Evolutionary conservation across 208 protist genomes (phyloP).

Genomic region (Crithidia brevicula): DNA sequence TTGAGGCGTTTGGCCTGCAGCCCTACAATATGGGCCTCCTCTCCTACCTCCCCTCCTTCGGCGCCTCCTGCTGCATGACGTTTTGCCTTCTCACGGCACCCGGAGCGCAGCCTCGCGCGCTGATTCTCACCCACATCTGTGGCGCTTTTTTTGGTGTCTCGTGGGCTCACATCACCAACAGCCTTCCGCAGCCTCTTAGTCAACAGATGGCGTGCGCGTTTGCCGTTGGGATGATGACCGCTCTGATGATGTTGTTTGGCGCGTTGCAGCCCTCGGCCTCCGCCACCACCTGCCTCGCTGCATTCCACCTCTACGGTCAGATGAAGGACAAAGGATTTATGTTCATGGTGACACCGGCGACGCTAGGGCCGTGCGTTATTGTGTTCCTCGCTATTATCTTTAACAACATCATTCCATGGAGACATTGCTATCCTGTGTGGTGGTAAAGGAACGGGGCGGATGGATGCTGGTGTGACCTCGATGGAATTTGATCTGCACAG

Average conservation of each 20-base stretch:
- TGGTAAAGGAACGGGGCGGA: conserved; percentile 22
- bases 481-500: too few species aligned
- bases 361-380: conserved; percentile 51
- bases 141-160: conserved; percentile 69
- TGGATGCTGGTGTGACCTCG: too few species aligned
- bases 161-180: conserved; percentile 53
- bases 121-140: conserved; percentile 56
- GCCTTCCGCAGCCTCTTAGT: conserved; percentile 44
- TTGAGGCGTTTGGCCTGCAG: conserved; percentile 55
- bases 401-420: conserved; percentile 71
- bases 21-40: conserved; percentile 47
- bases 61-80: conserved; percentile 60
- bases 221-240: conserved; percentile 53
- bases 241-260: conserved; percentile 52
- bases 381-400: conserved; percentile 51
- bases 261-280: conserved; percentile 71
- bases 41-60: conserved; percentile 66
- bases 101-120: conserved; percentile 57
- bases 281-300: conserved; percentile 67
- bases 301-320: conserved; percentile 54
- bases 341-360: conserved; percentile 59
- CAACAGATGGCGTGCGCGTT: conserved; percentile 65
- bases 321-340: conserved; percentile 69
- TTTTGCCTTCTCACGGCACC: conserved; percentile 58
- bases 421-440: conserved; percentile 70